Evolutionary conservation across 2,329 filamentous ascomycete genomes (phyloP), one percentile per base, ranked within the genome.

Genomic region (Pseudocercospora pini-densiflorae): DNA sequence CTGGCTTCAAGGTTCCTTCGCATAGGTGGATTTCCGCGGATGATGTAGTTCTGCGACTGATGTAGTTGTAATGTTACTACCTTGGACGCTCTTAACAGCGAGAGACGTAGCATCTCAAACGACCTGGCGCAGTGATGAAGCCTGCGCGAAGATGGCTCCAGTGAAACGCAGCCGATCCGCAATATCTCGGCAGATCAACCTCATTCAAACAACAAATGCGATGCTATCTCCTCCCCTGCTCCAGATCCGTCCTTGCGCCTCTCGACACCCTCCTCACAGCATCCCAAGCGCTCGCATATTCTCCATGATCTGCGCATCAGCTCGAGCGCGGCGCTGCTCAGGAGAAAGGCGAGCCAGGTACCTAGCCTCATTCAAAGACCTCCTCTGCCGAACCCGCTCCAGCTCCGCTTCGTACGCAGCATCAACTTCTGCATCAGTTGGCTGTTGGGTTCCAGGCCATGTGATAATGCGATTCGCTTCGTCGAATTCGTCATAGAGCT

Each of bases 231-330:
- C 16, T 16, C 5, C 16, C 5, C 16, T 43, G 1, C 12, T 10
- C 40, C 40, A 43, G 8, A 43, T 43, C 3, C 16, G 40, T 1
- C 5, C 40, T 43, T 14, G 16, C 6, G 14, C 5, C 19, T 8
- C n/a, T 1, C 40, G n/a, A 8, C n/a, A 8, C 40, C 1, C 24
- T n/a, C 1, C 9, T 55, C 27, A 55, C 27, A 55, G 19, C 51
- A 55, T 55, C 24, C 51, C 51, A 16, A 55, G 51, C 51, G 55
- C 27, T 31, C 55, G 16, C 55, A 58, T 58, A 24, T 58, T 58
- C 31, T 36, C 55, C 29, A 43, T 24, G 5, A 43, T 58, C 31
- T 21, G 16, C 16, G 29, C 55, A 19, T 58, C 55, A 6, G 55
- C 55, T 27, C 55, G 4, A 7, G 55, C 55, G 1, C 55, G 33